These are phyloP conservation scores for Pneumocystis wakefieldiae DNA, from an alignment of 1,139 yeast genomes.

Conservation along the genomic window DNA sequence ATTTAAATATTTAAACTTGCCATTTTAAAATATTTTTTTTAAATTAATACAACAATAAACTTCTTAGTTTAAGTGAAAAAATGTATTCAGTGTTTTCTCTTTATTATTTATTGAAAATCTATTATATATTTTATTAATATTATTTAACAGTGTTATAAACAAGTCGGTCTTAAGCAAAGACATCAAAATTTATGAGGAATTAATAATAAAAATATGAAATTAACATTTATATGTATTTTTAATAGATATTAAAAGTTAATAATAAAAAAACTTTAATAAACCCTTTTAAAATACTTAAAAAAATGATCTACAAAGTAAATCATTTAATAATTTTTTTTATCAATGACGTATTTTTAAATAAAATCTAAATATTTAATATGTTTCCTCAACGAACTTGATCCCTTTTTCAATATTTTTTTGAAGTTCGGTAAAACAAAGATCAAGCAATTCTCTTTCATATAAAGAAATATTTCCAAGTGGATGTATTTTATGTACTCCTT, in stretches of 20 bases:
- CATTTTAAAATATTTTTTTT: neutral
- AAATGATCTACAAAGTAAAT: neutral
- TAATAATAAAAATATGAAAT: no score
- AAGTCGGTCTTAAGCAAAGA: no score
- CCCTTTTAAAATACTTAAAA: no score
- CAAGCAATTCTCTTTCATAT: slow-evolving; percentile 59
- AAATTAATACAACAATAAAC: neutral
- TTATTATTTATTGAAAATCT: neutral
- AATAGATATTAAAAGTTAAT: no score
- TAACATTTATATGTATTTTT: no score
- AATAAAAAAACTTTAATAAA: no score
- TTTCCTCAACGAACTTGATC: neutral
- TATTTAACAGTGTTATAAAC: no score
- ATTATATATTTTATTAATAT: neutral
- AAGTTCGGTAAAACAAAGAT: slow-evolving; percentile 28
- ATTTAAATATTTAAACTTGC: neutral
- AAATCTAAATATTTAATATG: neutral
- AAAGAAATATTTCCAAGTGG: slow-evolving; percentile 65
- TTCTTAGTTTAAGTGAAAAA: neutral
- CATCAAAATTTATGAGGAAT: no score
- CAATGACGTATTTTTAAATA: neutral
- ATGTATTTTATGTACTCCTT: slow-evolving; percentile 73
- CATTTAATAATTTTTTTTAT: neutral
- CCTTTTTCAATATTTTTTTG: slow-evolving; percentile 61
- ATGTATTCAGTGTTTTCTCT: neutral